Percentiles rank a stretch among this genome's conserved stretches.
phyloP scores from a whole-genome alignment of 1,284 basidiomycete species.

The Rhodotorula sp. region DNA sequence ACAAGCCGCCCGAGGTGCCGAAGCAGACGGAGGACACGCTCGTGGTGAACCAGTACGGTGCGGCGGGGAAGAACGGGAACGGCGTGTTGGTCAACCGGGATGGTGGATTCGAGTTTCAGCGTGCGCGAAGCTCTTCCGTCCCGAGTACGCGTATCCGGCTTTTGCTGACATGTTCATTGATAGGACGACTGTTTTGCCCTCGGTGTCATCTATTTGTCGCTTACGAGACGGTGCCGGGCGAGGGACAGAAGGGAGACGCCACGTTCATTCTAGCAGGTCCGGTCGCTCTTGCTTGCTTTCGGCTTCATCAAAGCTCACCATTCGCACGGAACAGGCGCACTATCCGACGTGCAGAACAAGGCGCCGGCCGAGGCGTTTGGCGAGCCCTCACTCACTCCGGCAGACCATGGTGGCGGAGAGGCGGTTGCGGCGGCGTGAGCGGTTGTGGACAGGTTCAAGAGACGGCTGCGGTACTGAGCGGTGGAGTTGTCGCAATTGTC shows the following conservation, averaged over 20 bases:
- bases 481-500: not conserved
- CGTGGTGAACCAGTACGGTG: not conserved
- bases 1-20: not conserved
- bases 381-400: not conserved
- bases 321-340: not conserved
- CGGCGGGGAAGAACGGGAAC: conserved; percentile 23
- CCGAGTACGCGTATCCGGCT: fast-evolving
- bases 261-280: conserved; percentile 34
- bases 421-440: not conserved
- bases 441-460: too few relatives aligned
- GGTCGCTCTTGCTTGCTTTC: not conserved
- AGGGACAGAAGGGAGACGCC: conserved; percentile 25
- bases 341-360: conserved; percentile 26
- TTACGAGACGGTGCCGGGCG: conserved; percentile 35
- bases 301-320: fast-evolving
- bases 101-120: conserved; percentile 36
- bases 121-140: conserved; percentile 9
- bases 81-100: conserved; percentile 31
- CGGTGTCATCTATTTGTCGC: conserved; percentile 35
- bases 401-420: not conserved
- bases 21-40: not conserved
- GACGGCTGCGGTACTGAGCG: not conserved
- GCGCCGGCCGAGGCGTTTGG: conserved; percentile 25
- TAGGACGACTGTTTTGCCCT: conserved; percentile 34
- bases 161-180: not conserved